These are phyloP conservation scores for Dothideomycetidae sp. DNA, from an alignment of 2,329 filamentous ascomycete genomes.

Conservation along the genomic window DNA sequence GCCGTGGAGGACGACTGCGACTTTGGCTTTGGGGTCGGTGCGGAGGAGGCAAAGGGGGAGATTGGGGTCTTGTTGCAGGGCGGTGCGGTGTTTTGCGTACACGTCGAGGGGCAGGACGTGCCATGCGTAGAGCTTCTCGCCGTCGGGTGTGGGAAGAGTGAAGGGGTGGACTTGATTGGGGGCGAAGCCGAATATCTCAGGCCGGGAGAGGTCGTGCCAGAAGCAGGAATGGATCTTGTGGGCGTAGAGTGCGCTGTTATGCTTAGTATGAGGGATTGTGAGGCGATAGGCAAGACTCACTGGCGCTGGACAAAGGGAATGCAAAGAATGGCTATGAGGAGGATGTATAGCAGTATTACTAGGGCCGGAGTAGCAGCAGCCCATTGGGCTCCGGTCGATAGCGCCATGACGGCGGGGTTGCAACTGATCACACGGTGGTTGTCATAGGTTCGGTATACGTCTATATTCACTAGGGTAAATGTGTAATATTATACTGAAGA, in stretches of 20 bases:
- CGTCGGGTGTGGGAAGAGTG: conserved; percentile 57
- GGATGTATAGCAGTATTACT: conserved; percentile 46
- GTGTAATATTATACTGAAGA: too few relatives aligned
- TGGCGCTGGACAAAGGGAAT: conserved; percentile 64
- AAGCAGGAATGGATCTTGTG: conserved; percentile 62
- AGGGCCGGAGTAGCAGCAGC: conserved; percentile 5
- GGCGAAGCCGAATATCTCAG: conserved; percentile 75
- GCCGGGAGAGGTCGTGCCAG: conserved; percentile 61
- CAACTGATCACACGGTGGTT: too few relatives aligned
- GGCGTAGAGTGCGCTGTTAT: conserved; percentile 60
- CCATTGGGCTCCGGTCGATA: conserved; percentile 3
- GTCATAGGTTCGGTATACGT: too few relatives aligned
- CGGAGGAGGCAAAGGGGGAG: conserved; percentile 35
- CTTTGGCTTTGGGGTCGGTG: conserved; percentile 37
- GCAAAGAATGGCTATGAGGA: conserved; percentile 48
- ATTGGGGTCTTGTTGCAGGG: conserved; percentile 36
- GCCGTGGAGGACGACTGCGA: conserved; percentile 43
- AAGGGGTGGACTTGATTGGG: conserved; percentile 85
- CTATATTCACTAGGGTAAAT: too few relatives aligned
- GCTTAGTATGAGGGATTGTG: conserved; percentile 1
- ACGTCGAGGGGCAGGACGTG: conserved; percentile 70
- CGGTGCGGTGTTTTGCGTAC: conserved; percentile 55
- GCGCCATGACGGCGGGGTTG: too few relatives aligned
- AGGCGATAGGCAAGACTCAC: conserved; percentile 37
- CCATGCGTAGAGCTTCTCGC: conserved; percentile 73